A percentile compares a stretch with the other conserved stretches of the same genome.
phyloP scores from a whole-genome alignment of 352 stramenopile genomes.

The Thraustochytrium sp. region DNA sequence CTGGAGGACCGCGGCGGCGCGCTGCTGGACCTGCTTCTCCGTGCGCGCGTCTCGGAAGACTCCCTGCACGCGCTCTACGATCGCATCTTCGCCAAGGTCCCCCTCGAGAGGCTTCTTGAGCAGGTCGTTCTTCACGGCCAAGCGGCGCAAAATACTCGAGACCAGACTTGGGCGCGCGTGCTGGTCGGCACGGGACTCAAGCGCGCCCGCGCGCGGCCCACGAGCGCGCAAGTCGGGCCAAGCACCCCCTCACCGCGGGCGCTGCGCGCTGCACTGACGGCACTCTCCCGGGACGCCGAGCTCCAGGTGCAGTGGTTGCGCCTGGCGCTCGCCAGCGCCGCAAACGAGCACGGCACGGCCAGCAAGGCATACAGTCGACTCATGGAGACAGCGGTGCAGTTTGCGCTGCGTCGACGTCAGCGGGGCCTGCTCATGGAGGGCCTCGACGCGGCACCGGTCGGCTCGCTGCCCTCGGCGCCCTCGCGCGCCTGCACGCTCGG shows the following conservation, averaged over 20 bases:
- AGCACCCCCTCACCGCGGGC: background rate
- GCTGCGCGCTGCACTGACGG: background rate
- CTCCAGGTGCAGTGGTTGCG: background rate
- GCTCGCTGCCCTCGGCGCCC: background rate
- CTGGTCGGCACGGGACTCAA: background rate
- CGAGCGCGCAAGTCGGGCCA: background rate
- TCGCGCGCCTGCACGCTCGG: background rate
- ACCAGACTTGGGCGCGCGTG: background rate
- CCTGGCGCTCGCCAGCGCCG: background rate
- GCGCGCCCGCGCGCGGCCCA: background rate
- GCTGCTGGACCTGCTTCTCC: background rate
- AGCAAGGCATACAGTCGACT: background rate
- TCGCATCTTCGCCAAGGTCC: background rate
- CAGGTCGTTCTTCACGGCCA: background rate
- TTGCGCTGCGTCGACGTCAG: background rate
- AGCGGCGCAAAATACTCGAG: too few species aligned
- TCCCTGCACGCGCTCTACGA: background rate
- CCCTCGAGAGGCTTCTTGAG: background rate
- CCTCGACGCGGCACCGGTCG: background rate
- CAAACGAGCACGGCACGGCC: background rate
- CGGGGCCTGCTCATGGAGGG: background rate
- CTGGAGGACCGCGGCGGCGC: background rate
- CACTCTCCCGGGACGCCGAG: background rate
- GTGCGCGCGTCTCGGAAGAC: background rate
- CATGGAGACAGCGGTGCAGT: background rate